A percentile compares a stretch with the other conserved stretches of the same genome.
These are phyloP conservation scores for Hypericum androsaemum DNA, from an alignment of 345 rosid species.

Conservation along the genomic window DNA sequence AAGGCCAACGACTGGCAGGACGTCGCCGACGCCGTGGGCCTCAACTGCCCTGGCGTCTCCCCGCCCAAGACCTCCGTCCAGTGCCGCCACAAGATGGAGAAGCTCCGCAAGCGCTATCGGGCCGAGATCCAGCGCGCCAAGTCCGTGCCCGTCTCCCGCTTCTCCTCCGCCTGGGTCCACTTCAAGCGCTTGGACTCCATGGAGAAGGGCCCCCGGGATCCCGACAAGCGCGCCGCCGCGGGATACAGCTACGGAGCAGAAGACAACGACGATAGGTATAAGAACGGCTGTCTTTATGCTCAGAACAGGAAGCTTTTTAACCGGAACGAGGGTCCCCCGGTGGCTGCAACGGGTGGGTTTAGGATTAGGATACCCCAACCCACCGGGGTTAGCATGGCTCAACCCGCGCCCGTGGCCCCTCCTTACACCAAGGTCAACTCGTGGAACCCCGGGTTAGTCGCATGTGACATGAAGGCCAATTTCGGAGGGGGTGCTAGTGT, in stretches of 20 bases:
- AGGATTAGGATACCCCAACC: slow-evolving; percentile 78
- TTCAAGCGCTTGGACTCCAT: slow-evolving; percentile 75
- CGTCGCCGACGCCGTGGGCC: slow-evolving; percentile 59
- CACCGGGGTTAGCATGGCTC: slow-evolving; percentile 69
- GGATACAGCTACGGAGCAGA: slow-evolving; percentile 30
- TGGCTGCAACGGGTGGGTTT: slow-evolving; percentile 33
- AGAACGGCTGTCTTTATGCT: slow-evolving; percentile 13
- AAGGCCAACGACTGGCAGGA: slow-evolving; percentile 96
- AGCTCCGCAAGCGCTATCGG: slow-evolving; percentile 76
- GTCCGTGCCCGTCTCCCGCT: slow-evolving; percentile 70
- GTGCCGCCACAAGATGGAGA: slow-evolving; percentile 99
- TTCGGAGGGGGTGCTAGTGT: too few species aligned
- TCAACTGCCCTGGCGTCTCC: slow-evolving; percentile 48
- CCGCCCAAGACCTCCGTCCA: slow-evolving; percentile 77
- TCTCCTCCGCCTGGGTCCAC: slow-evolving; percentile 83
- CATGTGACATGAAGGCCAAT: too few species aligned
- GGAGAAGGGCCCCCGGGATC: slow-evolving; percentile 52
- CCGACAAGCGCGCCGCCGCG: slow-evolving; percentile 4
- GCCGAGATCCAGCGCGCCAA: slow-evolving; percentile 85
- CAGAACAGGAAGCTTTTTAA: slow-evolving; percentile 46
- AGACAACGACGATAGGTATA: slow-evolving; percentile 28
- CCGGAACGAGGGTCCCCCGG: slow-evolving; percentile 41
- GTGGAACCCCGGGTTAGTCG: not conserved
- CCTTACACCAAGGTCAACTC: slow-evolving; percentile 4
- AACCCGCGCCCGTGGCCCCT: slow-evolving; percentile 30